phyloP scores from a whole-genome alignment of 208 protist species.

The Endotrypanum monterogeii region DNA sequence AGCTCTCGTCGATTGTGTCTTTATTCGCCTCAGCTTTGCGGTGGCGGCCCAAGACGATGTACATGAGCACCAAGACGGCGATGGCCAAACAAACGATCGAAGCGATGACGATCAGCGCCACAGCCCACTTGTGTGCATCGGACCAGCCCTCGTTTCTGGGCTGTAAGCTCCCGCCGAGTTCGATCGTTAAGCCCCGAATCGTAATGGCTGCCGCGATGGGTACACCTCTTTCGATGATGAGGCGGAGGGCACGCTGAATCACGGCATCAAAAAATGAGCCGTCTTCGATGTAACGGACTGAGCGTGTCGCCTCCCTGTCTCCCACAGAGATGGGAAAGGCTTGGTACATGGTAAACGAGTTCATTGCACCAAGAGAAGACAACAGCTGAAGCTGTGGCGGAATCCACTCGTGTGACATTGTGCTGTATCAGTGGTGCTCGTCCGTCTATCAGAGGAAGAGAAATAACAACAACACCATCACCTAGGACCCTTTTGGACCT shows the following conservation, averaged over 20 bases:
- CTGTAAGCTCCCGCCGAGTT: constrained; percentile 18
- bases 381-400: neutral
- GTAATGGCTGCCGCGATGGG: constrained; percentile 12
- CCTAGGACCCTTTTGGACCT: no score
- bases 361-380: neutral
- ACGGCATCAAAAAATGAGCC: neutral
- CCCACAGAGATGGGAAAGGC: neutral
- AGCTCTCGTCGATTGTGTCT: neutral
- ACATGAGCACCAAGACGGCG: constrained; percentile 17
- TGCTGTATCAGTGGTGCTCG: neutral
- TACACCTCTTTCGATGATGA: constrained; percentile 9
- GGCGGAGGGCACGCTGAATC: constrained; percentile 1
- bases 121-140: constrained; percentile 19
- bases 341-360: neutral
- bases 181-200: constrained; percentile 16
- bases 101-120: constrained; percentile 30
- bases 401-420: neutral
- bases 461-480: constrained; percentile 1
- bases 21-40: neutral
- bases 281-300: no score
- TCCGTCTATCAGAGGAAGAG: neutral
- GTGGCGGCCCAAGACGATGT: constrained; percentile 23
- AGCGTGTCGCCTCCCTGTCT: neutral
- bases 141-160: constrained; percentile 18
- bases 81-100: constrained; percentile 20